phyloP scores from a whole-genome alignment of 192 early-diverging fungal genomes.

The Backusella westeae region DNA sequence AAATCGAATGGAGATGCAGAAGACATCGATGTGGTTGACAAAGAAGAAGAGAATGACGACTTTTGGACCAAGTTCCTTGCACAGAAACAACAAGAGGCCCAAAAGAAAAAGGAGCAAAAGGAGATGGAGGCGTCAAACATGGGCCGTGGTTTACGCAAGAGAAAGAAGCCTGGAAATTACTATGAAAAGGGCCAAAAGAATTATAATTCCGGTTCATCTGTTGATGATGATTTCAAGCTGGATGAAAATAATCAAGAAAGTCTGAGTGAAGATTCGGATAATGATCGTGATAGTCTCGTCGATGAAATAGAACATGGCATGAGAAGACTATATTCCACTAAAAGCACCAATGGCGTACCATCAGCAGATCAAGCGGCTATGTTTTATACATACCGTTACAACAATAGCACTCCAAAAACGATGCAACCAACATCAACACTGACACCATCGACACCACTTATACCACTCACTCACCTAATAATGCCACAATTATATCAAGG shows the following conservation, averaged over 20 bases:
- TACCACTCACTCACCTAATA: too few relatives aligned
- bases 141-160: conserved; percentile 30
- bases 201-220: neutral
- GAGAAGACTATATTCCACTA: neutral
- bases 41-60: neutral
- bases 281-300: neutral
- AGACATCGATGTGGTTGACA: conserved; percentile 26
- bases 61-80: conserved; percentile 38
- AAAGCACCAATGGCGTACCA: neutral
- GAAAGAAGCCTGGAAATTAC: conserved; percentile 1
- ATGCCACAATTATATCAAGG: too few relatives aligned
- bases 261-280: neutral
- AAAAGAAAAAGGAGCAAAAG: neutral
- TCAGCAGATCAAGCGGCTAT: neutral
- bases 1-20: conserved; percentile 24
- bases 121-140: neutral
- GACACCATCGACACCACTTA: too few relatives aligned
- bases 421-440: too few relatives aligned
- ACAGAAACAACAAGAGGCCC: conserved; percentile 1
- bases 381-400: too few relatives aligned
- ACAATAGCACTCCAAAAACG: too few relatives aligned
- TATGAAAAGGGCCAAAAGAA: neutral
- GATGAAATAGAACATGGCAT: neutral
- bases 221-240: neutral
- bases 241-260: neutral